Base-by-base conservation (phyloP, 2,329 filamentous ascomycete species). In the Apiospora sp. region DNA sequence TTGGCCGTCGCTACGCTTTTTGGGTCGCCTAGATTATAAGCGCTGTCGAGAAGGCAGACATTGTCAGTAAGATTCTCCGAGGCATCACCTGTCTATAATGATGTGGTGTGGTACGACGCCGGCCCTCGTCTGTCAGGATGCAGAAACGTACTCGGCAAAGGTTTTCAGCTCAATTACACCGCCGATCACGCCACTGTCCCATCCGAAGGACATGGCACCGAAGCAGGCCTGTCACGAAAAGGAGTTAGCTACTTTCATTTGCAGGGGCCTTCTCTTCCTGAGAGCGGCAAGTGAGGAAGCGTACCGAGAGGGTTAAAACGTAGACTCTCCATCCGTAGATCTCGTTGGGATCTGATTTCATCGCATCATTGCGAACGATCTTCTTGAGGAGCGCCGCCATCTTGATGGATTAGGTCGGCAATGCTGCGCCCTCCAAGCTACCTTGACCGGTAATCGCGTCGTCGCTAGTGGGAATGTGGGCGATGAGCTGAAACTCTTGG, bases 291-390 rank as follows among this genome's bases (percentile, higher is more conserved):
- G 67, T 49, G 34, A 41, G 74, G 72, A 48, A 68, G 75, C 82
- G 77, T 76, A 86, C 85, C 67, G 90, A 92, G 74, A 87, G 89
- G 30, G 91, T 90, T 72, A 93, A 83, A 69, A 89, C 83, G 74
- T 91, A 92, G 5, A 92, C 90, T 70, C 91, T 87, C 91, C 91
- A 93, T 77, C 90, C 90, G 80, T 93, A 93, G 73, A 93, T 90
- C 80, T 93, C 89, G 22, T 87, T 86, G 19, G 92, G 92, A 78
- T 93, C 92, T 70, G 84, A 83, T 79, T 86, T 89, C 85, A 93
- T 92, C 71, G 92, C 89, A 77, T 93, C 86, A 80, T 88, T 88
- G 77, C 84, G 84, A 74, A 87, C 84, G 75, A 88, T 85, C 75
- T 82, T 84, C 73, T 77, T 81, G 72, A 87, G 78, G 49, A 83